phyloP scores from a whole-genome alignment of 306 rosid genomes.

The Glycine latifolia region DNA sequence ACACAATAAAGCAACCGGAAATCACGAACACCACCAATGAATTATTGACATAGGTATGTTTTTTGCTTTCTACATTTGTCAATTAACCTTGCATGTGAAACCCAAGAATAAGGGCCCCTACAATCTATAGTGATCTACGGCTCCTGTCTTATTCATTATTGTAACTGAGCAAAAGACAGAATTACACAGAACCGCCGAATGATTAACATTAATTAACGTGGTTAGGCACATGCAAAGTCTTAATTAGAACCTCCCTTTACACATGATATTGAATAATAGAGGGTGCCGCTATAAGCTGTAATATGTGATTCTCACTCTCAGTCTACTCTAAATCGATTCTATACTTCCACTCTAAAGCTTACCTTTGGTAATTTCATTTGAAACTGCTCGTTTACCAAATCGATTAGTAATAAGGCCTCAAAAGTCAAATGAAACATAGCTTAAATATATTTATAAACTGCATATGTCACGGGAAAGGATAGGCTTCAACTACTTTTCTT shows the following conservation, averaged over 20 bases:
- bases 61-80: neutral
- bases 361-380: neutral
- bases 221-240: conserved; percentile 14
- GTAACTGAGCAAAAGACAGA: conserved; percentile 6
- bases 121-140: conserved; percentile 6
- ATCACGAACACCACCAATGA: conserved; percentile 32
- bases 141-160: conserved; percentile 36
- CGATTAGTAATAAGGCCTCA: neutral
- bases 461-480: neutral
- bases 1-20: conserved; percentile 37
- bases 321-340: neutral
- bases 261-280: neutral
- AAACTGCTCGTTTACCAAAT: conserved; percentile 9
- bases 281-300: too few species aligned
- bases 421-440: conserved; percentile 25
- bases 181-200: neutral
- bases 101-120: neutral
- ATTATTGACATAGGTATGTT: conserved; percentile 30
- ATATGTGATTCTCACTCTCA: neutral
- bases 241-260: neutral
- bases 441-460: neutral
- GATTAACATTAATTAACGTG: conserved; percentile 26
- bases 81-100: conserved; percentile 35
- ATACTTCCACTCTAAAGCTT: neutral
- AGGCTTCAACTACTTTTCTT: neutral